These are phyloP conservation scores for Tympanopsis confertula DNA, from an alignment of 2,329 filamentous ascomycete species.

Conservation along the genomic window DNA sequence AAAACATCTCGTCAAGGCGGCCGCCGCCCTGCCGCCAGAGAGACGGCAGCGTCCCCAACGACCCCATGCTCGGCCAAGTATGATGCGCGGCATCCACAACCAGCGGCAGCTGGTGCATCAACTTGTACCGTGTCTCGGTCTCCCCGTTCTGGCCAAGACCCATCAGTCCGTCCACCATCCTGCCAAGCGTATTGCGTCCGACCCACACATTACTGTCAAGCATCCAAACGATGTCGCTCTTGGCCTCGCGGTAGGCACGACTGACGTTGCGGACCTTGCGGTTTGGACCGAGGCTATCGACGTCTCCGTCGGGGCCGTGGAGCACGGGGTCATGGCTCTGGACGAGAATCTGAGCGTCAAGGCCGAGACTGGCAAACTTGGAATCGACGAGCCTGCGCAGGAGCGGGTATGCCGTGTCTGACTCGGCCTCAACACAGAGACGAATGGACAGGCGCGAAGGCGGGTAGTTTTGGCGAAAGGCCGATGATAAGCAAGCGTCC, in stretches of 20 bases:
- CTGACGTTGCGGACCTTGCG: constrained; percentile 98
- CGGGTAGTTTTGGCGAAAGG: too few relatives aligned
- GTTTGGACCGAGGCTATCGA: constrained; percentile 69
- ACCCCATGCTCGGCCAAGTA: neutral
- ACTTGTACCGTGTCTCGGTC: constrained; percentile 58
- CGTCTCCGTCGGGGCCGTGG: constrained; percentile 34
- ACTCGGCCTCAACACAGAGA: too few relatives aligned
- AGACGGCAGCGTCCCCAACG: constrained; percentile 12
- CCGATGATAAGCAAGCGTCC: too few relatives aligned
- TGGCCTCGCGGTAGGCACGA: constrained; percentile 77
- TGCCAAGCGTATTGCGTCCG: constrained; percentile 61
- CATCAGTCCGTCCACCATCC: constrained; percentile 80
- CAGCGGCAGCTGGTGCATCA: constrained; percentile 86
- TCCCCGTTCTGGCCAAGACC: constrained; percentile 45
- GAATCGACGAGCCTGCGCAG: too few relatives aligned
- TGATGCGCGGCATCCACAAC: constrained; percentile 62
- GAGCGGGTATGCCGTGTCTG: too few relatives aligned
- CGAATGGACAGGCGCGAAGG: too few relatives aligned
- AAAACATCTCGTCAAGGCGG: constrained; percentile 84
- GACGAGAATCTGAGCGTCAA: too few relatives aligned
- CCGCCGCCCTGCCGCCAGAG: constrained; percentile 50
- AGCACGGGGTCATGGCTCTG: constrained; percentile 70
- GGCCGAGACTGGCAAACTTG: too few relatives aligned
- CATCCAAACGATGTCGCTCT: constrained; percentile 83
- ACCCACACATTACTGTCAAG: constrained; percentile 97